A percentile compares a stretch with the other conserved stretches of the same genome.
These are phyloP conservation scores for Podospora didyma DNA, from an alignment of 495 filamentous ascomycete genomes.

Conservation along the genomic window DNA sequence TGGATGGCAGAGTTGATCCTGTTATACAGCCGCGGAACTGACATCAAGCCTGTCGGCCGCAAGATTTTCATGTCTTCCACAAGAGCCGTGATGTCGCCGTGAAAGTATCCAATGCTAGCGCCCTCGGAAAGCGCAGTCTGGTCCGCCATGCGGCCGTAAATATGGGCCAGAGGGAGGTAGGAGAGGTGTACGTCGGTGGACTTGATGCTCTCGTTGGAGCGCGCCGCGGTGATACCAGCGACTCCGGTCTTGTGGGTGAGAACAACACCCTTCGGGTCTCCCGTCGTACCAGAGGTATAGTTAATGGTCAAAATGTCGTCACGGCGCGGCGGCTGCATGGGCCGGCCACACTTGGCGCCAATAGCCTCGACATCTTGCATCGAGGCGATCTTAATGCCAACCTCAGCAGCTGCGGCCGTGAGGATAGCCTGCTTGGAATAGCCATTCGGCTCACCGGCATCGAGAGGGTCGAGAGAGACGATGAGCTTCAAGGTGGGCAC, in stretches of 20 bases:
- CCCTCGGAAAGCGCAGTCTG: constrained; percentile 71
- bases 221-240: constrained; percentile 59
- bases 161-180: constrained; percentile 93
- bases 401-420: constrained; percentile 63
- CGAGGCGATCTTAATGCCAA: constrained; percentile 71
- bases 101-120: constrained; percentile 85
- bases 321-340: constrained; percentile 64
- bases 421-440: constrained; percentile 76
- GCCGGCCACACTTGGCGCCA: constrained; percentile 62
- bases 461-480: constrained; percentile 81
- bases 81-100: constrained; percentile 81
- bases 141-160: constrained; percentile 82
- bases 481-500: constrained; percentile 83
- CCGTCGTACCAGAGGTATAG: constrained; percentile 96
- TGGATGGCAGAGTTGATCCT: constrained; percentile 82
- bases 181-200: constrained; percentile 65
- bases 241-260: constrained; percentile 80
- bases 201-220: constrained; percentile 46
- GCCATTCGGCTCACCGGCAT: constrained; percentile 72
- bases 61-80: constrained; percentile 90
- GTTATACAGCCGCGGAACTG: constrained; percentile 89
- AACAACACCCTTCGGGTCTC: constrained; percentile 88
- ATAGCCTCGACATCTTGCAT: constrained; percentile 73
- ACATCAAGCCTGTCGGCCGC: constrained; percentile 77
- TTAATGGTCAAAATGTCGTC: constrained; percentile 90